Base-by-base conservation (phyloP, 1,284 basidiomycete species). In the Microbotryum violaceum region DNA sequence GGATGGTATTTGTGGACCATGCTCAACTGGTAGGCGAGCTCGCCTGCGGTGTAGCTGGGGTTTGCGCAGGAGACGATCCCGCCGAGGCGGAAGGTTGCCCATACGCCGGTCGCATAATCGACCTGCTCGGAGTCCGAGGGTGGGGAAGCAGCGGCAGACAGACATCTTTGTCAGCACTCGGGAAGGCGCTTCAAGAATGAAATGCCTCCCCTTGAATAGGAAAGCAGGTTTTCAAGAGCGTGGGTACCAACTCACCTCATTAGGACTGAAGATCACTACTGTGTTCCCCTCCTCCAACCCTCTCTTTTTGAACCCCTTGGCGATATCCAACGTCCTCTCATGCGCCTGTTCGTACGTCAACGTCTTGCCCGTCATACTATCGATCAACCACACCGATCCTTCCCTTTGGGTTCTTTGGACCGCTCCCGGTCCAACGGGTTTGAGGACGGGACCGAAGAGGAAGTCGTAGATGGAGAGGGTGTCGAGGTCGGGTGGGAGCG, bases 11-110 rank as follows among this genome's bases (percentile, higher is more conserved):
- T 83, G 71, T 85, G 79, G 4, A 81, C 74, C 6, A 54, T 54
- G 14, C 54, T 44, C 12, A 75, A 50, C 59, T 75, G 74, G 50
- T 72, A 71, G 6, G 59, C 65, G 5, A 91, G 79, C 71, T 91
- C 88, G n/a, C 80, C 79, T 7, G 75, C 75, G 6, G 80, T 82
- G 72, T 86, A 89, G 8, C 82, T 78, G 0, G 88, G 86, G 70
- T 90, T 91, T 1, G 83, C 83, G 21, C 79, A 83, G 80, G 85
- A 85, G 73, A 86, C 78, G 56, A 86, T 81, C 3, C 79, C 88
- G 14, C 88, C 88, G 16, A 89, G 75, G 49, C 82, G 81, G 67
- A 89, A 87, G 1, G 79, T 75, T 2, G 87, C 89, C 88, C 89
- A 91, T 14, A 89, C 77, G 3, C 78, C 78, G 10, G 84, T 77